Conservation (phyloP, 768 basidiomycete genomes). For the Calocera viscosa region DNA sequence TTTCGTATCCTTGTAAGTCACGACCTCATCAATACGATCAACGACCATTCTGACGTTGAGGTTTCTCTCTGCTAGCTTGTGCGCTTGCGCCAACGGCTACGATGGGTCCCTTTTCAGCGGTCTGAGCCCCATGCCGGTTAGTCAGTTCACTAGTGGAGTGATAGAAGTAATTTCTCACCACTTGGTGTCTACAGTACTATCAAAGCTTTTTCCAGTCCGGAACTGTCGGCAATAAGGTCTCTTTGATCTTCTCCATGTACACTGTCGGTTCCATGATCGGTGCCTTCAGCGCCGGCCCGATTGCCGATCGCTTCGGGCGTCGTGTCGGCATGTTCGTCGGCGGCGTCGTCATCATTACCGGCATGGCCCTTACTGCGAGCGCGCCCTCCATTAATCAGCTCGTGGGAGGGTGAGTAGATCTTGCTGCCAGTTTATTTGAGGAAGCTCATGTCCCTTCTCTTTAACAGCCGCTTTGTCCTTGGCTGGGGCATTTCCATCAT, state of each 20-base stretch:
- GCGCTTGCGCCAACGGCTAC: conserved; percentile 24
- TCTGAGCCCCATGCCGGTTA: conserved; percentile 19
- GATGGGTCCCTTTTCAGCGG: conserved; percentile 21
- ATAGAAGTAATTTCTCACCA: conserved; percentile 18
- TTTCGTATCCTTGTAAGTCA: not conserved
- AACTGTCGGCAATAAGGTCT: conserved; percentile 17
- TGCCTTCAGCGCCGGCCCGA: conserved; percentile 23
- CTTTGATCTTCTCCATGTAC: conserved; percentile 23
- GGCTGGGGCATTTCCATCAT: conserved; percentile 39
- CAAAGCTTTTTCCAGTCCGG: conserved; percentile 19
- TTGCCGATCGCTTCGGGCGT: conserved; percentile 25
- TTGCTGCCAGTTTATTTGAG: not conserved
- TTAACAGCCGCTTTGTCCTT: conserved; percentile 27
- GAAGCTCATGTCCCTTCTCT: not conserved
- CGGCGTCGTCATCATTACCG: conserved; percentile 18
- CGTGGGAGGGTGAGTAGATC: conserved; percentile 15
- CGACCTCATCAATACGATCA: no score
- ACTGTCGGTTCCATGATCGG: conserved; percentile 23
- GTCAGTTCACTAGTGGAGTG: conserved; percentile 11
- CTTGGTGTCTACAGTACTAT: conserved; percentile 18
- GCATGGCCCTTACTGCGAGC: conserved; percentile 19
- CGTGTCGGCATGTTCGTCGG: conserved; percentile 26
- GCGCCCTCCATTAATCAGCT: conserved; percentile 19
- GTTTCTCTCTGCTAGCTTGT: conserved; percentile 22
- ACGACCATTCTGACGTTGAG: no score